Base-by-base conservation (phyloP, 75 land plant species). In the Cryptomeria japonica region DNA sequence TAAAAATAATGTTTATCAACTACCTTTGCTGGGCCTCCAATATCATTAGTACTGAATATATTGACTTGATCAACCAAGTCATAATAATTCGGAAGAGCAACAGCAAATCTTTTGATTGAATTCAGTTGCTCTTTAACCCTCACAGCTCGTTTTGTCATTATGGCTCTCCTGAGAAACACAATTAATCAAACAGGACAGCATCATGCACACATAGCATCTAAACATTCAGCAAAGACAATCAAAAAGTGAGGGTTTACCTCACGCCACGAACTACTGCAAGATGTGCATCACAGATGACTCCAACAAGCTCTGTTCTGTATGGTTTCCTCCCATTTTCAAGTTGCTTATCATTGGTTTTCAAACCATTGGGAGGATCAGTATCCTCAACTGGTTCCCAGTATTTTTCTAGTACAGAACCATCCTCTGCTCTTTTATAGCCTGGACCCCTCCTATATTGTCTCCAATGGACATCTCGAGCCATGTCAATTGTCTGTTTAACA, bases 211-310 rank as follows among this genome's bases (percentile, higher is more conserved):
- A 55, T 56, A 10, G n/a, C 8, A 88, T 38, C 18, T 2, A 58
- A 83, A 39, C 58, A 28, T 84, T 68, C 72, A 15, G 14, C 44
- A 41, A 86, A 38, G 49, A 86, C 15, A 44, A 13, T 7, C 0
- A 25, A 18, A 14, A 86, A 19, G 18, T 1, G 10, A 64, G 32
- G 53, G 31, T 85, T 44, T 86, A 96, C 97, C 97, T 94, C 47
- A 97, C 93, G 38, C 97, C 99, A 64, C 99, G 93, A 25, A 95
- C 94, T 12, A 96, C 95, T 7, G 99, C 99, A 31, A 97, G 91
- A 79, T 94, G 93, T 28, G 97, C 92, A 89, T 96, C 97, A 91
- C 99, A 97, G 15, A 93, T 89, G 34, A 97, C 99, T 19, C 99
- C 99, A 22, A 94, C 96, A 73, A 96, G 83, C 88, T 94, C 99